Evolutionary conservation across 441 rosid species (phyloP), one percentile per base, ranked within the genome.

Genomic region (Bruguiera hainesii): DNA sequence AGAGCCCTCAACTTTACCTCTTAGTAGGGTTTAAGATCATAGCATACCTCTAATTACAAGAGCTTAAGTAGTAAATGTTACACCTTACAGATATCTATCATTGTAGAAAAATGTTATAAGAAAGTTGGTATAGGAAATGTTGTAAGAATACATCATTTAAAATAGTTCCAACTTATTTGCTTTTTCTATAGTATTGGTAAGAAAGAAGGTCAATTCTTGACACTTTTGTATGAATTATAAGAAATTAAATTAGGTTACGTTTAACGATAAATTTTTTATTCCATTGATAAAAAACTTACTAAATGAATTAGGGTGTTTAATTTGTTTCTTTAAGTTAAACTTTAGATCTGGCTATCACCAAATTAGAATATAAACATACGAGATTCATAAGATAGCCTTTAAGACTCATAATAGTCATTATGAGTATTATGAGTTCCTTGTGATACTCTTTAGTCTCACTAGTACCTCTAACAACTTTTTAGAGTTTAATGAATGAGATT

Each of bases 1-100:
- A 2, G 2, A 37, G 42, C 3, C 13, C 2, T 1, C 15, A 37
- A 9, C 42, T 5, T 2, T 2, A 8, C 13, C 42, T 37, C 15
- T 2, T 2, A 2, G 1, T 2, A 8, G 4, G 0, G 4, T 13
- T 8, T 2, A 10, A 0, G 10, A 2, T 10, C 0, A 37, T 10
- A 8, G 0, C 10, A 37, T 37, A 8, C 13, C 13, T 8, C 0
- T 37, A 9, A 0, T 37, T 37, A 2, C 4, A 8, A 7, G 3
- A 37, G 3, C 42, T 37, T 0, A 37, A 2, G 13, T 2, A 9
- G 3, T 35, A 7, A 35, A 35, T 35, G 10, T 0, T 7, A 35
- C 2, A 11, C 13, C 11, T 35, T 35, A 35, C 1, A 35, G 1
- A 35, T 35, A 35, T 3, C 11, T 2, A 1, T 1, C 0, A 35